Conservation (phyloP, 768 basidiomycete genomes). For the Tylopilus vinaceipallidus region DNA sequence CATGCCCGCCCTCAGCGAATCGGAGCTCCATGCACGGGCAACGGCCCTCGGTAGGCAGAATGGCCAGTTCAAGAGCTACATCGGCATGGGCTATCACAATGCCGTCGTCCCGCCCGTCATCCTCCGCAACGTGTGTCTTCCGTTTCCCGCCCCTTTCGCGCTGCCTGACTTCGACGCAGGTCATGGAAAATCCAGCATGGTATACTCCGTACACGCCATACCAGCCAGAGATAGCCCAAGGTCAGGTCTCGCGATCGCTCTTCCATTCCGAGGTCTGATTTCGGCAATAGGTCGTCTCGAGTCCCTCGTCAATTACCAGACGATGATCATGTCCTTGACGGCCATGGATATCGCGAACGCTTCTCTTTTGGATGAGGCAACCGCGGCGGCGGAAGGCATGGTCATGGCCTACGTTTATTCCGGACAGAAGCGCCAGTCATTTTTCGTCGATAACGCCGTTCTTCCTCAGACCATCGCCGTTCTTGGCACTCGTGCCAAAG, state of each 20-base stretch:
- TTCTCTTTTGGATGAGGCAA: constrained; percentile 92
- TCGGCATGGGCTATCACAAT: constrained; percentile 97
- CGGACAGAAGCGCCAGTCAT: constrained; percentile 72
- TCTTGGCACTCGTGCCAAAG: constrained; percentile 85
- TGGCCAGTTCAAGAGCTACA: constrained; percentile 85
- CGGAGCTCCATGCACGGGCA: constrained; percentile 74
- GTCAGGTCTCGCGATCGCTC: constrained; percentile 37
- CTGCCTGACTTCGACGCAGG: constrained; percentile 37
- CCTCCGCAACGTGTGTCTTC: constrained; percentile 71
- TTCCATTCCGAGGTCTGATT: constrained; percentile 11
- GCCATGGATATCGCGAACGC: constrained; percentile 96
- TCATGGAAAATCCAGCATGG: constrained; percentile 97
- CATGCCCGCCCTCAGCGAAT: constrained; percentile 80
- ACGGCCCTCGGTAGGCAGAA: constrained; percentile 78
- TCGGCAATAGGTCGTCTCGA: constrained; percentile 77
- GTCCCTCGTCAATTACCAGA: constrained; percentile 95
- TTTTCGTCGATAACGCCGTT: constrained; percentile 82
- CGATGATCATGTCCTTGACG: constrained; percentile 93
- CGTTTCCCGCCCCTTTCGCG: neutral
- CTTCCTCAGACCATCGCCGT: constrained; percentile 89
- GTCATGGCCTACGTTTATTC: constrained; percentile 81
- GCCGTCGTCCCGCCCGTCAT: constrained; percentile 96
- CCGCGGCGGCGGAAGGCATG: constrained; percentile 96
- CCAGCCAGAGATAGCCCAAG: constrained; percentile 98
- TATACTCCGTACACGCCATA: constrained; percentile 97